phyloP scores from a whole-genome alignment of 2,329 filamentous ascomycete species.

The Elsinoe necatrix region DNA sequence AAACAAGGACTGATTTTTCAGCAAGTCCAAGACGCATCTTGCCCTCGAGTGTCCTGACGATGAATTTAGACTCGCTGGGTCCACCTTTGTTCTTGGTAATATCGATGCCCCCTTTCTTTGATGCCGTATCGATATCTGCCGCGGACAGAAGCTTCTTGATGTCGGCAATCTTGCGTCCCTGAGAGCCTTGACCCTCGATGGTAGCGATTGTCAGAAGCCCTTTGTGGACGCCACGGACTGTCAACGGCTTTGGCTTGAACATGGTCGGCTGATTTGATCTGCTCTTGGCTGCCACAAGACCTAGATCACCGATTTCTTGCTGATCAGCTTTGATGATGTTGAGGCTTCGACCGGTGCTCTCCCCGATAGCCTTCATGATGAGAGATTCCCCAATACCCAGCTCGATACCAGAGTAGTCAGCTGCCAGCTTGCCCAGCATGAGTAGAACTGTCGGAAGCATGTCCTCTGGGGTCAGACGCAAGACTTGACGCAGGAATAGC shows the following conservation, averaged over 20 bases:
- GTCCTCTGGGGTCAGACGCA: constrained; percentile 80
- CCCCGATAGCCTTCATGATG: constrained; percentile 97
- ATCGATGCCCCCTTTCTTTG: constrained; percentile 53
- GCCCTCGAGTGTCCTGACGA: constrained; percentile 87
- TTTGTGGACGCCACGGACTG: constrained; percentile 76
- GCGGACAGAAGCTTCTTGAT: constrained; percentile 97
- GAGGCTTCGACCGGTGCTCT: constrained; percentile 81
- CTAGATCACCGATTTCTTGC: constrained; percentile 91
- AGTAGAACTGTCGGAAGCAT: constrained; percentile 80
- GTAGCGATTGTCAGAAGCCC: constrained; percentile 84
- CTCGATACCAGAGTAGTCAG: constrained; percentile 93
- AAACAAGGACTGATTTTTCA: constrained; percentile 84
- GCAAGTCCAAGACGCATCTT: constrained; percentile 87
- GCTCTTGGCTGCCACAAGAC: constrained; percentile 90
- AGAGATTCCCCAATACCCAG: constrained; percentile 96
- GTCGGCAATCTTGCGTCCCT: constrained; percentile 80
- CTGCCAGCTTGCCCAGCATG: constrained; percentile 97
- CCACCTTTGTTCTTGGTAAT: constrained; percentile 89
- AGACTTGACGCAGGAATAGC: constrained; percentile 85
- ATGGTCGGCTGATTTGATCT: constrained; percentile 92
- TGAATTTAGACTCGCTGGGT: constrained; percentile 87
- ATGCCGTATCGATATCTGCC: constrained; percentile 63
- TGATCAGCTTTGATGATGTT: constrained; percentile 91
- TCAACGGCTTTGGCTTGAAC: constrained; percentile 93
- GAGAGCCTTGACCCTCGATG: constrained; percentile 74